Conservation (phyloP, 2,329 filamentous ascomycete genomes). For the Pseudocercospora pini-densiflorae region DNA sequence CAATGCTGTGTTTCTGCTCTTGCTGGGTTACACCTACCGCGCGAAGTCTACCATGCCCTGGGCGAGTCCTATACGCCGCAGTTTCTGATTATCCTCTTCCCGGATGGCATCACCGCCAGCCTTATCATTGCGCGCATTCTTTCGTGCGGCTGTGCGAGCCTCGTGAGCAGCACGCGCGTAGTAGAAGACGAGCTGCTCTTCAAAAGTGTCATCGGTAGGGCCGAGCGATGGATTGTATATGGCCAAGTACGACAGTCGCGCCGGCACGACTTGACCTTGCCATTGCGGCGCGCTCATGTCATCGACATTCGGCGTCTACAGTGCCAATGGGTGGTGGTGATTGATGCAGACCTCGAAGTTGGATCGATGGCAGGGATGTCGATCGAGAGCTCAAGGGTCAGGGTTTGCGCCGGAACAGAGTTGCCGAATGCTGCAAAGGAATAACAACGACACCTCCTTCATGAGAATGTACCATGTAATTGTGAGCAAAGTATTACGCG, state of each 20-base stretch:
- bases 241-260: slow-evolving; percentile 85
- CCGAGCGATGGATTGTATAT: slow-evolving; percentile 93
- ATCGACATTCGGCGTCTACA: slow-evolving; percentile 2
- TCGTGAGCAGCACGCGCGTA: slow-evolving; percentile 58
- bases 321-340: neutral
- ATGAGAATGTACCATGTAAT: neutral
- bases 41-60: slow-evolving; percentile 97
- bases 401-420: neutral
- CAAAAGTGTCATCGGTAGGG: slow-evolving; percentile 71
- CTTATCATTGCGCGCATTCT: slow-evolving; percentile 36
- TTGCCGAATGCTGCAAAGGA: neutral
- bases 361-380: slow-evolving; percentile 3
- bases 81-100: slow-evolving; percentile 79
- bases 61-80: slow-evolving; percentile 92
- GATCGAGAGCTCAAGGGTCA: neutral
- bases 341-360: neutral
- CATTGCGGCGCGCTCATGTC: slow-evolving; percentile 33
- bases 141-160: slow-evolving; percentile 32
- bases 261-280: slow-evolving; percentile 57
- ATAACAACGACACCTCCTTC: neutral
- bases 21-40: slow-evolving; percentile 49
- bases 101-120: slow-evolving; percentile 43
- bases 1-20: slow-evolving; percentile 23
- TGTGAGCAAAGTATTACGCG: neutral
- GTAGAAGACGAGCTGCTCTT: slow-evolving; percentile 92